Percentiles rank a stretch among this genome's conserved stretches.
Evolutionary conservation across 805 yeast genomes (phyloP).

Genomic region (Cyberlindnera saturnus): DNA sequence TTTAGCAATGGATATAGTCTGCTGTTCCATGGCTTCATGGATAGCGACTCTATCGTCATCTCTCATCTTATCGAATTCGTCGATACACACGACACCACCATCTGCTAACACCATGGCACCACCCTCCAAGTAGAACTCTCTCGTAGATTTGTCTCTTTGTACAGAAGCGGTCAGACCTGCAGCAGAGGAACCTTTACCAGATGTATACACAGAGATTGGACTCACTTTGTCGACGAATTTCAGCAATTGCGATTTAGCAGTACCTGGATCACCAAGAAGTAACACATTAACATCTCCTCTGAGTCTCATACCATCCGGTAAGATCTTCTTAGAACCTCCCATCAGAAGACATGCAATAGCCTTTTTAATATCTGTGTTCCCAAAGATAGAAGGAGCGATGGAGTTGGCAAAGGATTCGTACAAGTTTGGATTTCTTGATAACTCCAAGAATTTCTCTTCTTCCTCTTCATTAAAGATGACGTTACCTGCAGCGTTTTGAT

Average conservation of each 20-base stretch:
- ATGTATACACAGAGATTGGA: conserved; percentile 92
- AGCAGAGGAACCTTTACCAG: conserved; percentile 99
- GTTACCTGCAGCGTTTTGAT: conserved; percentile 53
- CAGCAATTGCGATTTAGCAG: conserved; percentile 93
- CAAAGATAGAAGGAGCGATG: conserved; percentile 96
- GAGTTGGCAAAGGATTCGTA: conserved; percentile 82
- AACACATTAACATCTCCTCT: conserved; percentile 97
- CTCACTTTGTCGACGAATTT: conserved; percentile 94
- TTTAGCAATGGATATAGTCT: conserved; percentile 96
- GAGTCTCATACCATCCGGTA: conserved; percentile 94
- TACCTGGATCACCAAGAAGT: conserved; percentile 96
- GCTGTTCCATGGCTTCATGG: conserved; percentile 99
- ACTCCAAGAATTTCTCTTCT: conserved; percentile 79
- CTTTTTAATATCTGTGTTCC: conserved; percentile 87
- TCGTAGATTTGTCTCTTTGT: conserved; percentile 80
- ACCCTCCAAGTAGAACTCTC: conserved; percentile 95
- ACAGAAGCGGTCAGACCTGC: conserved; percentile 99
- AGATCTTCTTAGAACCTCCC: conserved; percentile 88
- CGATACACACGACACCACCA: conserved; percentile 98
- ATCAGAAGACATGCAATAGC: conserved; percentile 86
- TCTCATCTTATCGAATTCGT: conserved; percentile 98
- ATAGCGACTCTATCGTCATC: conserved; percentile 98
- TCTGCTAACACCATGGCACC: conserved; percentile 99
- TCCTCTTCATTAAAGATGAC: conserved; percentile 82
- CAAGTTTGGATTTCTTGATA: conserved; percentile 78